Conservation (phyloP, 352 stramenopile species). For the Phytophthora cactorum region DNA sequence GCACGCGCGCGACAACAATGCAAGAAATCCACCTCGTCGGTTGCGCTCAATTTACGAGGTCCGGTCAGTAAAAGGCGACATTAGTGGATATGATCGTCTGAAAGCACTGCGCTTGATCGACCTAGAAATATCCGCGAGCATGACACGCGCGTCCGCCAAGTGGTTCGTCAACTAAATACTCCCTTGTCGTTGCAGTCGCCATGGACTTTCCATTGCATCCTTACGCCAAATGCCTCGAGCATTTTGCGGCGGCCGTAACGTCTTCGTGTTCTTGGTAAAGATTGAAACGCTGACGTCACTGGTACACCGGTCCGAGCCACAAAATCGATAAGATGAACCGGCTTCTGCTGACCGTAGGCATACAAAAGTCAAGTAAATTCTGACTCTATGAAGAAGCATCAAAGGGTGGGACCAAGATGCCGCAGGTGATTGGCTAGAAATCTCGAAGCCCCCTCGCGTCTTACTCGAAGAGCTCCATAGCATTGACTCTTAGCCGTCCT, state of each 20-base stretch:
- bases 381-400: constrained; percentile 24
- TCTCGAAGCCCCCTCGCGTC: constrained; percentile 11
- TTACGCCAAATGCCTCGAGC: background rate
- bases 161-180: constrained; percentile 2
- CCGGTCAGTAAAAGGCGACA: background rate
- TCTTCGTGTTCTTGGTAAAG: constrained; percentile 21
- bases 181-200: background rate
- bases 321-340: constrained; percentile 25
- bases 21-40: constrained; percentile 14
- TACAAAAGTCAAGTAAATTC: constrained; percentile 29
- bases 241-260: constrained; percentile 12
- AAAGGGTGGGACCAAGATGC: constrained; percentile 32
- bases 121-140: constrained; percentile 7
- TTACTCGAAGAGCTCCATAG: constrained; percentile 33
- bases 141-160: background rate
- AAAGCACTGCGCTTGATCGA: constrained; percentile 13
- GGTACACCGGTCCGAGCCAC: constrained; percentile 7
- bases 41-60: constrained; percentile 4
- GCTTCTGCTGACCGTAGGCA: constrained; percentile 2
- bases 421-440: constrained; percentile 15
- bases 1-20: constrained; percentile 17
- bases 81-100: background rate
- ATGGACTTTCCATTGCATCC: constrained; percentile 17
- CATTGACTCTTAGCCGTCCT: constrained; percentile 19
- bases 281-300: constrained; percentile 20